Evolutionary conservation across 257 asterid species (phyloP), one percentile per base, ranked within the genome.

Genomic region (Forsythia viridissima): DNA sequence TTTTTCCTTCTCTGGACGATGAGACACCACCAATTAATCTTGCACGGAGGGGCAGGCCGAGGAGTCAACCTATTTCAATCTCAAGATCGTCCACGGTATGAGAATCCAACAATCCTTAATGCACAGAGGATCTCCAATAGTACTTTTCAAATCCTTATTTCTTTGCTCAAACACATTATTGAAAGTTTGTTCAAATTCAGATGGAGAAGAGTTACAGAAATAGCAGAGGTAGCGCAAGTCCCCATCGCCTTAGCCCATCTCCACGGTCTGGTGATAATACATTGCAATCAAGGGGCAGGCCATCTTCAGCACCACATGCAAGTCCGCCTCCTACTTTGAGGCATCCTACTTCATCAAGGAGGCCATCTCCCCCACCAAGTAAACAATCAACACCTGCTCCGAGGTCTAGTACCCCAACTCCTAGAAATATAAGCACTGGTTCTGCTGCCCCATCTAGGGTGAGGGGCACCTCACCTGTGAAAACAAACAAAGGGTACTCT

Each of bases 171-270:
- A 42, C 69, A 75, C 74, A 41, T 76, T 75, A 38, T 36, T 63
- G 67, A 73, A 74, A 69, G 24, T 81, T 59, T 71, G 65, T 70
- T 80, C 72, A 82, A 74, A 76, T 79, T 77, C 86, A 96, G 99
- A 86, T 91, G 94, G 99, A 92, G 84, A 93, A 80, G 87, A 86
- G 87, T 82, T 83, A 88, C 76, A 83, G 90, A 77, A 92, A 87
- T 80, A 81, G 90, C 79, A 92, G 92, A 88, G 92, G 95, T 42
- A 96, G 98, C 81, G 85, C 99, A 41, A 96, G 98, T 84, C 98
- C 98, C 18, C 90, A 85, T 76, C 95, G 97, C 81, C 87, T 89
- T 39, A 93, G 97, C 78, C 91, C 92, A 82, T 95, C 98, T 79
- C 98, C 97, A 76, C 84, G 83, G 70, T 89, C 98, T 69, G 81